Percentiles rank a stretch among this genome's conserved stretches.
These are phyloP conservation scores for Hamamelis virginiana DNA, from an alignment of 164 flowering plant species.

Conservation along the genomic window DNA sequence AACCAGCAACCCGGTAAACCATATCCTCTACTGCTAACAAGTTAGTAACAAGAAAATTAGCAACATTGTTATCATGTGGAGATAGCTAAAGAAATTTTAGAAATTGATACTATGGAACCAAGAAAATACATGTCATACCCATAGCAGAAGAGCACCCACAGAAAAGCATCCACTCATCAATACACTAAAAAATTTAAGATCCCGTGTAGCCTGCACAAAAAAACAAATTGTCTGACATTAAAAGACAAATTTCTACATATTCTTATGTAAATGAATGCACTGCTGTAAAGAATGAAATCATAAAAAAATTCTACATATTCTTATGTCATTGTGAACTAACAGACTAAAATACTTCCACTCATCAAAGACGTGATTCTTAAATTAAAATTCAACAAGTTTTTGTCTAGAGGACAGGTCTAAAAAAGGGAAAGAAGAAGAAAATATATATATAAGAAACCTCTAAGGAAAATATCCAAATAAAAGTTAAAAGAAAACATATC, in stretches of 20 bases:
- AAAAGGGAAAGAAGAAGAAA: not conserved
- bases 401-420: not conserved
- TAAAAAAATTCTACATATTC: not conserved
- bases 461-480: not conserved
- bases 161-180: slow-evolving; percentile 54
- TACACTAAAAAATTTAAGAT: slow-evolving; percentile 54
- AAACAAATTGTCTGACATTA: not conserved
- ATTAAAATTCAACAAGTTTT: no score
- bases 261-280: not conserved
- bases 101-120: not conserved
- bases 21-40: slow-evolving; percentile 31
- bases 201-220: slow-evolving; percentile 61
- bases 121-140: slow-evolving; percentile 32
- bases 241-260: not conserved
- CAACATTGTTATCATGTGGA: not conserved
- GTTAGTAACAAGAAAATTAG: not conserved
- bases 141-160: slow-evolving; percentile 33
- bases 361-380: not conserved
- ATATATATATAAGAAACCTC: not conserved
- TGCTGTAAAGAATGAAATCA: not conserved
- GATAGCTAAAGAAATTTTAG: not conserved
- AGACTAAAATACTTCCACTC: no score
- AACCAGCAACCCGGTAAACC: slow-evolving; percentile 72
- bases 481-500: slow-evolving; percentile 31
- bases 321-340: no score